These are phyloP conservation scores for Daldinia loculata DNA, from an alignment of 495 filamentous ascomycete genomes.

Conservation along the genomic window DNA sequence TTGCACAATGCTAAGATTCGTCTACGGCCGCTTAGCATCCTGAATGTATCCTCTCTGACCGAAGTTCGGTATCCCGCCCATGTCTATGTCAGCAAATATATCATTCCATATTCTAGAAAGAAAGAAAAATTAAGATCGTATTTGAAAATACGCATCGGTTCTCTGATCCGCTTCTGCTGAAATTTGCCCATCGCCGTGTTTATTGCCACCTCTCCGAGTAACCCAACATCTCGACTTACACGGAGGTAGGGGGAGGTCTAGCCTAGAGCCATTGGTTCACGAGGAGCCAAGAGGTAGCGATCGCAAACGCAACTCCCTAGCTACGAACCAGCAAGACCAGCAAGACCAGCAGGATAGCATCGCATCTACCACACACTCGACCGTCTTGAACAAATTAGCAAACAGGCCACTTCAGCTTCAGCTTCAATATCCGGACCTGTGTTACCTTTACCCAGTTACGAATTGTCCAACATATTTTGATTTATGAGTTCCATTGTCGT, in stretches of 20 bases:
- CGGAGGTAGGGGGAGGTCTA: conserved; percentile 22
- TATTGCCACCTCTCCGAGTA: conserved; percentile 19
- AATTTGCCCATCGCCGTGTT: conserved; percentile 20
- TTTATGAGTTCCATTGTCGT: conserved; percentile 15
- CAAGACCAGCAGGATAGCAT: conserved; percentile 18
- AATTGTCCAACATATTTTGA: conserved; percentile 22
- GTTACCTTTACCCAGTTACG: conserved; percentile 1
- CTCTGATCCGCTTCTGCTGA: conserved; percentile 25
- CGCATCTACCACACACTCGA: conserved; percentile 28
- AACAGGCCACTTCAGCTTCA: conserved; percentile 30
- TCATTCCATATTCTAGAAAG: conserved; percentile 11
- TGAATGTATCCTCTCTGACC: conserved; percentile 16
- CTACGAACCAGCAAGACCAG: conserved; percentile 2
- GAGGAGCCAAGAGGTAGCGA: conserved; percentile 34
- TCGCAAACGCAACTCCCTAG: conserved; percentile 21
- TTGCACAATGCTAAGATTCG: background rate
- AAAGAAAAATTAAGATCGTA: background rate
- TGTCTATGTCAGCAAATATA: conserved; percentile 17
- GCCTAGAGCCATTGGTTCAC: conserved; percentile 33
- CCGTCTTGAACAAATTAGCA: conserved; percentile 13
- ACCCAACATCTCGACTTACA: conserved; percentile 29
- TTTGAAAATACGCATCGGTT: conserved; percentile 26
- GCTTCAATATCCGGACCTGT: conserved; percentile 14
- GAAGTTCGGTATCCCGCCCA: conserved; percentile 23
- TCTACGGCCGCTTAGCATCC: conserved; percentile 6